Evolutionary conservation across 1,284 basidiomycete species (phyloP).

Genomic region (Serendipita sp.): DNA sequence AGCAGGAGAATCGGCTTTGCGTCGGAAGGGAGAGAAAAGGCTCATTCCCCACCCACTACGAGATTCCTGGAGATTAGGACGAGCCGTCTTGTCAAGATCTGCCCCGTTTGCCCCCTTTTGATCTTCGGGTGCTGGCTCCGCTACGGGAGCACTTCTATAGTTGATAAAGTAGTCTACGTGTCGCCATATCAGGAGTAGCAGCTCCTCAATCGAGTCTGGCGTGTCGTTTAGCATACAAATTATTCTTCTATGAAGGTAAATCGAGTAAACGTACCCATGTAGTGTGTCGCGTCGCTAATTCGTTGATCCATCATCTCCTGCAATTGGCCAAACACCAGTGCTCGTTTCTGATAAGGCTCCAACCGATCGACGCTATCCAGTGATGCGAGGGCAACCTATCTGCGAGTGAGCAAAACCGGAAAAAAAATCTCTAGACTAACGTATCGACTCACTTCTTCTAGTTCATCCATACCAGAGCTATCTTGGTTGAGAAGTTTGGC

Average conservation of each 20-base stretch:
- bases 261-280: slow-evolving; percentile 32
- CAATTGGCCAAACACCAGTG: slow-evolving; percentile 35
- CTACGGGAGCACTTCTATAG: not conserved
- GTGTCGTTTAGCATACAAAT: not conserved
- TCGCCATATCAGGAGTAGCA: slow-evolving; percentile 73
- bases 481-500: slow-evolving; percentile 60
- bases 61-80: not conserved
- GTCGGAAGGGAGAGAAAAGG: slow-evolving; percentile 1
- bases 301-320: slow-evolving; percentile 36
- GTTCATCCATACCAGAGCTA: slow-evolving; percentile 53
- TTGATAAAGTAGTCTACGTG: slow-evolving; percentile 54
- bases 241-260: not conserved
- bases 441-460: slow-evolving; percentile 41
- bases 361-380: slow-evolving; percentile 43
- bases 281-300: slow-evolving; percentile 27
- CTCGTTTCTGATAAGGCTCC: slow-evolving; percentile 51
- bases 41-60: slow-evolving; percentile 5
- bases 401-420: slow-evolving; percentile 8
- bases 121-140: not conserved
- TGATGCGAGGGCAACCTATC: slow-evolving; percentile 40
- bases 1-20: not conserved
- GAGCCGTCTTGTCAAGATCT: not conserved
- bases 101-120: not conserved
- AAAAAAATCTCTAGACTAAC: not conserved
- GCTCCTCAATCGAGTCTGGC: slow-evolving; percentile 65